phyloP scores from a whole-genome alignment of 164 flowering plant genomes.

The Saururus chinensis region DNA sequence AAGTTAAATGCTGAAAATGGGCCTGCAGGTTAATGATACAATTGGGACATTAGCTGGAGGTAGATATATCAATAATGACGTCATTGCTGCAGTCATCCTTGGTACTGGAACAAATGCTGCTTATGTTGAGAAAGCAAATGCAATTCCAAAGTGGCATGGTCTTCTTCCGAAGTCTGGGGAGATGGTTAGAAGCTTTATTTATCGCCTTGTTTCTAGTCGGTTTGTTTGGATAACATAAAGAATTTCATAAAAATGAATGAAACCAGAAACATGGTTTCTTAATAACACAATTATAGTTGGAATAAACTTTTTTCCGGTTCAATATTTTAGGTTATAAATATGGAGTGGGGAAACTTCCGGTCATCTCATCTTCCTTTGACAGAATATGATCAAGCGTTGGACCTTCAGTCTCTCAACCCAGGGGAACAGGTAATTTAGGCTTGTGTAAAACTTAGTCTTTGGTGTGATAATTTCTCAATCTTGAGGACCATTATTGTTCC shows the following conservation, averaged over 20 bases:
- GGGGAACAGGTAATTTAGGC: constrained; percentile 30
- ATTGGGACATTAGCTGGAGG: constrained; percentile 52
- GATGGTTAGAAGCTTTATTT: constrained; percentile 21
- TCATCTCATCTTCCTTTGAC: constrained; percentile 44
- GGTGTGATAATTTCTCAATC: not conserved
- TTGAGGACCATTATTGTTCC: not conserved
- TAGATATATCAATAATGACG: constrained; percentile 30
- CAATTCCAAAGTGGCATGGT: constrained; percentile 20
- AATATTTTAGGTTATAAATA: constrained; percentile 32
- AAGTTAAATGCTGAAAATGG: not conserved
- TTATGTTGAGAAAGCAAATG: constrained; percentile 30
- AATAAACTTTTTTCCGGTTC: not conserved
- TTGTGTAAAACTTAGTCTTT: not conserved
- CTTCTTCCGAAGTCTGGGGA: constrained; percentile 23
- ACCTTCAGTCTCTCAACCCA: constrained; percentile 50
- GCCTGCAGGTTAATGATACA: constrained; percentile 41
- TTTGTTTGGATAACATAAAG: not conserved
- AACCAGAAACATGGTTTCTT: not conserved
- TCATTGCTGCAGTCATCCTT: constrained; percentile 39
- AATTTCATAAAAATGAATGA: not conserved
- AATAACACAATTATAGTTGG: not conserved
- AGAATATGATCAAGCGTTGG: constrained; percentile 38
- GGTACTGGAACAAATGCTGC: constrained; percentile 49
- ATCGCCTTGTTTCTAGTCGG: not conserved
- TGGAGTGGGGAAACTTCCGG: constrained; percentile 49